Percentiles rank a stretch among this genome's conserved stretches.
Evolutionary conservation across 2,329 filamentous ascomycete species (phyloP).

Genomic region (Scedosporium boydii): DNA sequence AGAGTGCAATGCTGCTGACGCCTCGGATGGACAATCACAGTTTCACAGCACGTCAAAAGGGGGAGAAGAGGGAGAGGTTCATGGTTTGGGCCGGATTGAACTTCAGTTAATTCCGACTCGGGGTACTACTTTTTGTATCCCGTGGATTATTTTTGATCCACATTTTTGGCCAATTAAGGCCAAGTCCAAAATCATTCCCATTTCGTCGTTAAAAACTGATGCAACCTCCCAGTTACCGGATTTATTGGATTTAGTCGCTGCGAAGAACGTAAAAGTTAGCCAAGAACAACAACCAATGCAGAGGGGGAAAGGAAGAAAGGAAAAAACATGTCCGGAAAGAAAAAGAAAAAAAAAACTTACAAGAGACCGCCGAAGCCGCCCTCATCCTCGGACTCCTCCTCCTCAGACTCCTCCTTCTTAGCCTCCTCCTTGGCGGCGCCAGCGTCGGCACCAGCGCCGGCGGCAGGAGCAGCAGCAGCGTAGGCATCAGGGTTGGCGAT

Average conservation of each 20-base stretch:
- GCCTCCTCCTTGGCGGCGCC: slow-evolving; percentile 55
- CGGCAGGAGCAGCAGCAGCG: slow-evolving; percentile 69
- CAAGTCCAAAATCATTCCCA: slow-evolving; percentile 22
- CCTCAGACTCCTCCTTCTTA: slow-evolving; percentile 61
- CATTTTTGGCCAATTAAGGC: background rate
- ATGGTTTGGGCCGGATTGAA: background rate
- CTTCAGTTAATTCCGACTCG: slow-evolving; percentile 3
- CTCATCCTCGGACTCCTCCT: slow-evolving; percentile 37
- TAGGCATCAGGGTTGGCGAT: slow-evolving; percentile 98
- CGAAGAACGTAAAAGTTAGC: background rate
- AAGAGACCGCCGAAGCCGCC: slow-evolving; percentile 77
- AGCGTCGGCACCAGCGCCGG: slow-evolving; percentile 40
- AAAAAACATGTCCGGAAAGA: no score
- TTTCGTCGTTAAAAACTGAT: slow-evolving; percentile 24
- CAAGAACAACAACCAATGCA: background rate
- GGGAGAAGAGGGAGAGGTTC: background rate
- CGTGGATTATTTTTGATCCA: background rate
- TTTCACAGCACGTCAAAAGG: background rate
- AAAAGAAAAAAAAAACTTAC: slow-evolving; percentile 26
- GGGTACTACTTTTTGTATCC: background rate
- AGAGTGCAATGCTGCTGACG: background rate
- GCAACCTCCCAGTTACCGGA: background rate
- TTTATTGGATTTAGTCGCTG: slow-evolving; percentile 40
- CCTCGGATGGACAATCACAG: background rate
- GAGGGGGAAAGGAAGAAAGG: no score